Evolutionary conservation across 1,284 basidiomycete genomes (phyloP), one percentile per base, ranked within the genome.

Genomic region (Ustilago lituana): DNA sequence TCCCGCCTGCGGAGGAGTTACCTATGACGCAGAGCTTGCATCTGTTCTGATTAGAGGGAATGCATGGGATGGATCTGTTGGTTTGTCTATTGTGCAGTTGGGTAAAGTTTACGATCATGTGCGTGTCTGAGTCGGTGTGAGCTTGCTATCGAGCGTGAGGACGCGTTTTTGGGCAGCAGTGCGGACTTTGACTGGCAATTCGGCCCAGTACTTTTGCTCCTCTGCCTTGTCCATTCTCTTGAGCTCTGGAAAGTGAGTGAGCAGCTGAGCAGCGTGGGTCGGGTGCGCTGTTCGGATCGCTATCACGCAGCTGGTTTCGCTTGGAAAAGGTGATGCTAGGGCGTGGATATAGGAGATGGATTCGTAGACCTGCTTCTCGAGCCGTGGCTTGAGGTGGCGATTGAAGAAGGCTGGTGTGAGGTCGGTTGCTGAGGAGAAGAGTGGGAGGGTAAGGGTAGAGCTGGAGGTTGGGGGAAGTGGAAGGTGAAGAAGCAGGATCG

Each of bases 1-100:
- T 78, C 0, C 74, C 75, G 0, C 69, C 78, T 1, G 74, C 79
- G n/a, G 71, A 67, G 2, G 44, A 52, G 50, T 32, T 79, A 49
- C 69, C 78, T 2, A 56, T 80, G 53, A 78, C 79, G 17, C 71
- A 72, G 47, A 61, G 52, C 51, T 36, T 57, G 39, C 58, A 61
- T 44, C 47, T 65, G 37, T 65, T 61, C 38, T 60, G 37, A 37
- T n/a, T 4, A n/a, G n/a, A n/a, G n/a, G n/a, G n/a, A n/a, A n/a
- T n/a, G n/a, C n/a, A 32, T 39, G 29, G 17, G 3, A n/a, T 19
- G 22, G 31, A 4, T n/a, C 19, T 14, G 23, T 19, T 14, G 19
- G n/a, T 33, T 2, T 27, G 4, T 15, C 12, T 40, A 22, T 24
- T 35, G 44, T 29, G n/a, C 31, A 33, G 20, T 39, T 39, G 37